Percentiles rank a stretch among this genome's conserved stretches.
Evolutionary conservation across 345 rosid species (phyloP).

Genomic region (Eucalyptus urophylla): DNA sequence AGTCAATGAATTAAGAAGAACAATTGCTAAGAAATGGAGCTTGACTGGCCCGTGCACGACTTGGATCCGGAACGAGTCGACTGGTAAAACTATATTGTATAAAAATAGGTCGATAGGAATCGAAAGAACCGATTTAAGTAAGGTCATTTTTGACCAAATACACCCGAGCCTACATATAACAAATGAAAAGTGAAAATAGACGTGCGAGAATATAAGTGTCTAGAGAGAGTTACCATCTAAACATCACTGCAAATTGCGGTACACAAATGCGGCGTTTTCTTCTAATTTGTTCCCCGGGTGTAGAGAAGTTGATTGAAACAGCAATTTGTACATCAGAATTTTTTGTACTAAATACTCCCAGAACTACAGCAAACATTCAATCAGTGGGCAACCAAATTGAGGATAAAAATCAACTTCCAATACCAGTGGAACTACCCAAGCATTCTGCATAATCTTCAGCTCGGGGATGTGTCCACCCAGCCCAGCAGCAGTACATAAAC

Average conservation of each 20-base stretch:
- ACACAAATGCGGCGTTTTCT: fast-evolving
- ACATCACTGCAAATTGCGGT: neutral
- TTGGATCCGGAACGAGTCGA: neutral
- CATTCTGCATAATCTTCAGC: neutral
- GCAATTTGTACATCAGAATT: neutral
- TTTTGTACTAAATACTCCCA: neutral
- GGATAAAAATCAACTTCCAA: neutral
- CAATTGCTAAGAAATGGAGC: neutral
- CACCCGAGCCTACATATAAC: fast-evolving
- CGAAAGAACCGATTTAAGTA: too few species aligned
- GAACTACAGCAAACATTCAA: neutral
- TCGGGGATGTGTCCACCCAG: neutral
- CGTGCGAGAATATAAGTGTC: neutral
- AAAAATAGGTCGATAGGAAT: neutral
- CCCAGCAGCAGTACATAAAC: neutral
- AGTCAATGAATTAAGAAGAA: neutral
- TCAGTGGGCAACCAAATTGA: neutral
- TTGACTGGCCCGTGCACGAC: fast-evolving
- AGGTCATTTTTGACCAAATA: neutral
- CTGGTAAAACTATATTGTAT: neutral
- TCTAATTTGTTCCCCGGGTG: neutral
- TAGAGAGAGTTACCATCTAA: neutral
- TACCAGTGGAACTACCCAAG: neutral
- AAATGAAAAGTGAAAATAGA: neutral
- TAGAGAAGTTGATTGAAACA: neutral